Evolutionary conservation across 352 stramenopile species (phyloP).

Genomic region (Phytopythium aichiense): DNA sequence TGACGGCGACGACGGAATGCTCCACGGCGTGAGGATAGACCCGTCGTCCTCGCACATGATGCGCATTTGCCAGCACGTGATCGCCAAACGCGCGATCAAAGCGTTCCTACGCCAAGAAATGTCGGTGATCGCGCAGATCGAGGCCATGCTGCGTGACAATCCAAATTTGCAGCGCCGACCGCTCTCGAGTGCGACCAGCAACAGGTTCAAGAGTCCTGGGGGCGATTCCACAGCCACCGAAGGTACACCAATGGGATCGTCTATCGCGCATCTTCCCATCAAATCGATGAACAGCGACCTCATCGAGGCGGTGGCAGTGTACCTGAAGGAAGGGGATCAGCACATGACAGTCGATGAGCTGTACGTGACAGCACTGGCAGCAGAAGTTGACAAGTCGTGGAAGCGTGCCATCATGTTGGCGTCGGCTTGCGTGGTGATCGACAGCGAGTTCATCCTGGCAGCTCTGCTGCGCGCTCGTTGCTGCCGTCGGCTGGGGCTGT

Average conservation of each 20-base stretch:
- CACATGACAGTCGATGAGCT: constrained; percentile 61
- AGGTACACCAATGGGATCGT: background rate
- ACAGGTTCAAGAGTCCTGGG: background rate
- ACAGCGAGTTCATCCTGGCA: constrained; percentile 55
- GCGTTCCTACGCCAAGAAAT: constrained; percentile 53
- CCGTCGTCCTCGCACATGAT: constrained; percentile 54
- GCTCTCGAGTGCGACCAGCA: background rate
- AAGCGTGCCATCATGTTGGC: constrained; percentile 67
- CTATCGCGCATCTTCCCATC: constrained; percentile 18
- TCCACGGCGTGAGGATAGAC: constrained; percentile 30
- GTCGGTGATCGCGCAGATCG: constrained; percentile 57
- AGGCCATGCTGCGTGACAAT: constrained; percentile 44
- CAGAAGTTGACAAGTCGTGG: constrained; percentile 57
- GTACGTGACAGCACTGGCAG: constrained; percentile 43
- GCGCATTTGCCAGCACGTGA: constrained; percentile 69
- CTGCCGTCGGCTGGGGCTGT: constrained; percentile 65
- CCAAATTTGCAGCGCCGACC: constrained; percentile 29
- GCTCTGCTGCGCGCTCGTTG: constrained; percentile 60
- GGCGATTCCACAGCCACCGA: background rate
- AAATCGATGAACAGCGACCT: constrained; percentile 42
- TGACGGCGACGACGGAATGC: constrained; percentile 7
- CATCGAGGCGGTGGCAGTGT: constrained; percentile 37
- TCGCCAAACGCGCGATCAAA: constrained; percentile 66
- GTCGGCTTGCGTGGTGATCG: constrained; percentile 63
- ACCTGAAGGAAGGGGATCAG: constrained; percentile 53